Conservation (phyloP, 106 monocot genomes). For the Allium fistulosum region DNA sequence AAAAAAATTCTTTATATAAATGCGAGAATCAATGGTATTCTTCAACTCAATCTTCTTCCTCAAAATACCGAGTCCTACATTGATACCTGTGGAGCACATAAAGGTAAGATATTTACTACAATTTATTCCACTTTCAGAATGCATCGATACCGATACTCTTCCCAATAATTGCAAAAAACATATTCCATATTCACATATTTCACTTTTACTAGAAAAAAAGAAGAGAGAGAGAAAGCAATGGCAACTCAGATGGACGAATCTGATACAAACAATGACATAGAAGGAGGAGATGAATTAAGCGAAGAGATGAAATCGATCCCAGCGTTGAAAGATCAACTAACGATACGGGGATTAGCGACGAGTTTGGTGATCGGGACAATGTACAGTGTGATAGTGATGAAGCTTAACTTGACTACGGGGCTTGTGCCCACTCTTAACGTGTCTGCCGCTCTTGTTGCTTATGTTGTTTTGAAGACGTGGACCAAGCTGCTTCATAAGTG, state of each 20-base stretch:
- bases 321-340: conserved; percentile 18
- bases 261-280: conserved; percentile 6
- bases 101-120: too few relatives aligned
- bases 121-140: too few relatives aligned
- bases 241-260: background rate
- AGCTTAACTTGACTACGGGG: conserved; percentile 21
- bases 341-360: conserved; percentile 6
- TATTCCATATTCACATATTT: too few relatives aligned
- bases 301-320: conserved; percentile 8
- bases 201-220: too few relatives aligned
- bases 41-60: too few relatives aligned
- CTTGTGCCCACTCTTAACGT: conserved; percentile 25
- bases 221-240: background rate
- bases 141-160: too few relatives aligned
- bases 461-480: conserved; percentile 17
- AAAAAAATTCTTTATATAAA: too few relatives aligned
- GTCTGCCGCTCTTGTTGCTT: conserved; percentile 20
- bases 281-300: background rate
- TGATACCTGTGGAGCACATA: too few relatives aligned
- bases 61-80: too few relatives aligned
- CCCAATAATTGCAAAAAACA: too few relatives aligned
- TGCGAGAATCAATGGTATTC: too few relatives aligned
- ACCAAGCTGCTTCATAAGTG: background rate
- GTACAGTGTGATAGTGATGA: conserved; percentile 20
- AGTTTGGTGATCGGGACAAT: conserved; percentile 14